Base-by-base conservation (phyloP, 108 stramenopile genomes). In the Nannochloropsis oceanica region DNA sequence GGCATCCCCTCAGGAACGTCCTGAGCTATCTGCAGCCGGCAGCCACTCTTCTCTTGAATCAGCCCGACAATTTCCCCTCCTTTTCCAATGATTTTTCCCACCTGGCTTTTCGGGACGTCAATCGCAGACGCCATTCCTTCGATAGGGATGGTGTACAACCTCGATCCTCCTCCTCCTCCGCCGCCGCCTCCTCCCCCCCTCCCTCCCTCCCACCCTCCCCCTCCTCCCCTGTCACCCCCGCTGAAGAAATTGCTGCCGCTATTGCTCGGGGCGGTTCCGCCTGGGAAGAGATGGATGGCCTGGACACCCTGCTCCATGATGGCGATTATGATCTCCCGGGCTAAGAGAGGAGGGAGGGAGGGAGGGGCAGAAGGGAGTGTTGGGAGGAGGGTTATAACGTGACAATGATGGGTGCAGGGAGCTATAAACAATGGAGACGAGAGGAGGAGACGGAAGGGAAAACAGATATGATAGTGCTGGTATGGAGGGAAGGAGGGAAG, bases 61-160 rank as follows among this genome's bases (percentile, higher is more conserved):
- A 27, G 26, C 43, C 25, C 22, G 73, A 87, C 82, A 24, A 42
- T 87, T 11, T 87, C 86, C 0, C 86, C 86, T 20, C 86, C 86
- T 27, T 43, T 25, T 18, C 86, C 86, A 18, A 87, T 82, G n/a
- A 87, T 84, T 12, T 79, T 46, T 14, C 86, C 86, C 26, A 87
- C 86, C 26, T n/a, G 27, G 26, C 25, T 79, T 26, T 87, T 87
- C 25, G 80, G 84, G 13, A 46, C 24, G 12, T 87, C 86, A 11
- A 87, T 12, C 22, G 44, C 25, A 14, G 12, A 25, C 24, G 80
- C 25, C n/a, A 12, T 80, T 24, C n/a, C 46, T 14, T 50, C 46
- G 13, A 50, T 18, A 50, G 46, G 46, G 46, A 50, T 18, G 46
- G 46, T 13, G 46, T 50, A 50, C 46, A 50, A 18, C 14, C 46